Conservation (phyloP, 352 stramenopile species). For the Pythium volutum region DNA sequence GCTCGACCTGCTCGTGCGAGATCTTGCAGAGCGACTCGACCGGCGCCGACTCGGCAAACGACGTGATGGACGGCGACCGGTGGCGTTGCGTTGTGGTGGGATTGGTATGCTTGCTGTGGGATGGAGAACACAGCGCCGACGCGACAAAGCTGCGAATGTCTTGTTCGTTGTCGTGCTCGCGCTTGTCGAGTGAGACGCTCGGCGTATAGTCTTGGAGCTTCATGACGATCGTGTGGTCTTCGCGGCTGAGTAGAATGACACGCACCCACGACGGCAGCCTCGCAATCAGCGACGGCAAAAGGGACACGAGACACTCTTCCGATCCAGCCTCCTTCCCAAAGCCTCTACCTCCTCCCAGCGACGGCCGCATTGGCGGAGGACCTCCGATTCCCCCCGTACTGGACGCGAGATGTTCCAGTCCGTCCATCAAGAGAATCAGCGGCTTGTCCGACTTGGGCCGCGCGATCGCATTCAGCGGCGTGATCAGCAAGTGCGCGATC, state of each 20-base stretch:
- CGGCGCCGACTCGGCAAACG: not conserved
- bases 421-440: slow-evolving; percentile 63
- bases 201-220: slow-evolving; percentile 56
- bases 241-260: slow-evolving; percentile 59
- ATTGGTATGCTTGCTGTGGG: not conserved
- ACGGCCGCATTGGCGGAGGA: slow-evolving; percentile 9
- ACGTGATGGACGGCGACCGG: slow-evolving; percentile 18
- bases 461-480: slow-evolving; percentile 65
- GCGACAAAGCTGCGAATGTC: slow-evolving; percentile 42
- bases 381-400: not conserved
- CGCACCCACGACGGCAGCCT: slow-evolving; percentile 66
- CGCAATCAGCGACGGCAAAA: slow-evolving; percentile 44
- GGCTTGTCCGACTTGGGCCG: slow-evolving; percentile 44
- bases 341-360: slow-evolving; percentile 7
- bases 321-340: not conserved
- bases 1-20: slow-evolving; percentile 34
- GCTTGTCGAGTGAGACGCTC: slow-evolving; percentile 44
- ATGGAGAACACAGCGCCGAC: slow-evolving; percentile 16
- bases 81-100: not conserved
- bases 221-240: slow-evolving; percentile 50
- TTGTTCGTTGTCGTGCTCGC: slow-evolving; percentile 40
- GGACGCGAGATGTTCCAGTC: slow-evolving; percentile 49
- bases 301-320: slow-evolving; percentile 60
- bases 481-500: slow-evolving; percentile 49
- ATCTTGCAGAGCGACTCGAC: slow-evolving; percentile 5